Conservation (phyloP, 257 asterid species). For the Handroanthus guayacan region DNA sequence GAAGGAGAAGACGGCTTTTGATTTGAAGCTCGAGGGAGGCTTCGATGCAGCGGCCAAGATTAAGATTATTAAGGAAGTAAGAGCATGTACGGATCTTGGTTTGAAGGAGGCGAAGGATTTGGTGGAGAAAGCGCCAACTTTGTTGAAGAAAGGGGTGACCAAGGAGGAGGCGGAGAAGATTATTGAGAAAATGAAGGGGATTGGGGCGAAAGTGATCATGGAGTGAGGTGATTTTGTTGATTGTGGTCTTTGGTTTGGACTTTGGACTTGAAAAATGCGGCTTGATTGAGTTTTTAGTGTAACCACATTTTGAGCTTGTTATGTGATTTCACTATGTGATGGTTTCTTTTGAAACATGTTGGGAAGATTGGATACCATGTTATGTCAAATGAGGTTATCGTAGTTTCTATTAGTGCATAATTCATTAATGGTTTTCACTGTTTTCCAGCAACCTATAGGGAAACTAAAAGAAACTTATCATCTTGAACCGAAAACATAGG, state of each 20-base stretch:
- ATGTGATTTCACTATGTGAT: constrained; percentile 1
- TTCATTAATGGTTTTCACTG: not conserved
- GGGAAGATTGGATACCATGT: not conserved
- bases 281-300: constrained; percentile 8
- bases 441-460: not conserved
- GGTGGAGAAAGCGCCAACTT: constrained; percentile 93
- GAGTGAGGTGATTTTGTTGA: constrained; percentile 68
- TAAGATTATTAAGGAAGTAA: constrained; percentile 93
- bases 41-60: constrained; percentile 74
- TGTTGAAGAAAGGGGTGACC: constrained; percentile 92
- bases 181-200: constrained; percentile 78
- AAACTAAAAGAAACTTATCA: not conserved
- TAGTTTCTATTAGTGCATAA: not conserved
- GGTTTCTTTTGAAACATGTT: constrained; percentile 3
- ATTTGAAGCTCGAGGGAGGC: constrained; percentile 92
- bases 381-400: not conserved
- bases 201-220: constrained; percentile 83
- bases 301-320: not conserved
- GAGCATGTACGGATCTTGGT: constrained; percentile 84
- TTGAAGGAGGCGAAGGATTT: constrained; percentile 95
- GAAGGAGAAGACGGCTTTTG: constrained; percentile 85
- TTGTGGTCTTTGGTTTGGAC: constrained; percentile 5
- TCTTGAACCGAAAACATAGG: not conserved
- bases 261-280: constrained; percentile 1
- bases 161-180: constrained; percentile 93